Conservation (phyloP, 495 filamentous ascomycete species). For the Xylaria sp. region DNA sequence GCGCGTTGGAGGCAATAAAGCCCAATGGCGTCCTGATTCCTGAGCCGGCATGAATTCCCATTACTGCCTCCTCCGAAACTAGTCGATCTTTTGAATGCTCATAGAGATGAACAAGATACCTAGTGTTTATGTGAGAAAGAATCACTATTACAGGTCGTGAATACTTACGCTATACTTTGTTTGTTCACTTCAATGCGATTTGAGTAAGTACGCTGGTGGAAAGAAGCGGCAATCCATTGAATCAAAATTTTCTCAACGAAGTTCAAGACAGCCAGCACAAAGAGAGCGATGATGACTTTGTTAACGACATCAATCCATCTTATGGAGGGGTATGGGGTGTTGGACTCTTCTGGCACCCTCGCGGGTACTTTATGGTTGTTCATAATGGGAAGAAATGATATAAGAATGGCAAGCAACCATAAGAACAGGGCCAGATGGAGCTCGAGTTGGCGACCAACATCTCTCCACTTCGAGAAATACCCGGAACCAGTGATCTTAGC, state of each 20-base stretch:
- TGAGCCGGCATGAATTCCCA: slow-evolving; percentile 49
- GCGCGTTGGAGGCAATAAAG: slow-evolving; percentile 72
- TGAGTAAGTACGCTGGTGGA: slow-evolving; percentile 89
- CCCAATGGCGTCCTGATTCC: slow-evolving; percentile 77
- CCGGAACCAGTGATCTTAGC: slow-evolving; percentile 86
- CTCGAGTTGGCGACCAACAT: slow-evolving; percentile 86
- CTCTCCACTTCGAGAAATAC: slow-evolving; percentile 87
- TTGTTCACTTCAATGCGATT: slow-evolving; percentile 94
- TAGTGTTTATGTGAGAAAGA: slow-evolving; percentile 32
- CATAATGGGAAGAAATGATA: slow-evolving; percentile 73
- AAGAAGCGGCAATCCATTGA: slow-evolving; percentile 91
- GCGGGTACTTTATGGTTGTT: slow-evolving; percentile 71
- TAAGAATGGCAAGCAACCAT: slow-evolving; percentile 86
- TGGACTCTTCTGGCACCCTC: slow-evolving; percentile 37
- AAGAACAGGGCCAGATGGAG: slow-evolving; percentile 87
- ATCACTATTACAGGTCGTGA: slow-evolving; percentile 19
- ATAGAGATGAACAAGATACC: slow-evolving; percentile 80
- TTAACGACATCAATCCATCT: slow-evolving; percentile 81
- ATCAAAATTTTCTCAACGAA: slow-evolving; percentile 93
- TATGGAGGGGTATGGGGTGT: slow-evolving; percentile 58
- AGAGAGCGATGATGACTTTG: slow-evolving; percentile 84
- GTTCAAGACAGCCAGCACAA: slow-evolving; percentile 82
- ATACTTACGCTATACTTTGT: slow-evolving; percentile 71
- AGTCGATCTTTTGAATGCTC: slow-evolving; percentile 78
- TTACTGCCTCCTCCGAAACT: slow-evolving; percentile 71